Base-by-base conservation (phyloP, 2,329 filamentous ascomycete species). In the Penicillium sp. region DNA sequence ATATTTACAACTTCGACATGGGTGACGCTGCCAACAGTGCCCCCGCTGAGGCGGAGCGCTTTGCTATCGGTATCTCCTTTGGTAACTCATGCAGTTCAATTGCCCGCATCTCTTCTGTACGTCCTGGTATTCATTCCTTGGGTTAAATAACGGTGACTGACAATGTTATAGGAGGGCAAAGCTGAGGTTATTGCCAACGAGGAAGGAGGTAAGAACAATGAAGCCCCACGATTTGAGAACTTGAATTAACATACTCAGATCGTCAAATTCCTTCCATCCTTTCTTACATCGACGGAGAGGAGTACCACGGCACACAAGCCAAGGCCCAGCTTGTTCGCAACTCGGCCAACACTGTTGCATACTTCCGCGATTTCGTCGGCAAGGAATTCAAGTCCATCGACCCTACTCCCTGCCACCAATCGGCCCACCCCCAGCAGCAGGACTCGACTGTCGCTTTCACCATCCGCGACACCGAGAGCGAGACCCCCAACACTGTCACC, bases 51-150 rank as follows among this genome's bases (percentile, higher is more conserved):
- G 64, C 72, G 35, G 81, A 84, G 76, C 79, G 84, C 70, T 82
- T 83, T 71, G 91, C 89, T 74, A 97, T 99, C 79, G 94, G 94
- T 76, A 92, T 99, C 74, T 90, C 93, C 67, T 97, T 97, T 82
- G 94, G 94, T 80, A 99, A 97, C 82, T 93, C 92, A 62, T 96
- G 96, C 87, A 95, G 91, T 81, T 97, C 92, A 60, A 97, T 99
- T 79, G 93, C 93, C 69, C 92, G 88, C 75, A 96, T 93, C 47
- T 85, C 88, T 62, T 77, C 78, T 62, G 83, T 85, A 77, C 64
- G 81, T 70, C 48, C 29, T 35, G 52, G 23, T 46, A 38, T 19
- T 19, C 17, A 50, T 40, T 21, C 5, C n/a, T 40, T 35, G 15
- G 12, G 13, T 19, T 27, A 17, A 40, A 46, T 9, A 29, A 58